Conservation (phyloP, 345 rosid species). For the Erysimum cheiranthoides region DNA sequence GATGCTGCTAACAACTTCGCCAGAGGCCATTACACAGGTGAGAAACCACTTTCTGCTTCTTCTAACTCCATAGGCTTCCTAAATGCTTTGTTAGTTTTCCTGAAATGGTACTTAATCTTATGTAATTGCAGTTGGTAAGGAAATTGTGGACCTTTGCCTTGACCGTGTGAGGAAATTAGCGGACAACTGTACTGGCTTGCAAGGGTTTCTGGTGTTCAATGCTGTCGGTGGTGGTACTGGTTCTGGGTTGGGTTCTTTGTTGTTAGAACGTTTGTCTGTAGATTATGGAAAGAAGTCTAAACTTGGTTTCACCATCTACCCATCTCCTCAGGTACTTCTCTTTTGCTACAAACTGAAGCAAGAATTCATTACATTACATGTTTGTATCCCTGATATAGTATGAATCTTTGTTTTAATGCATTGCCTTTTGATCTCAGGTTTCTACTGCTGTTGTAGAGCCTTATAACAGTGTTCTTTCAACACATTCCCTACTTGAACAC, state of each 20-base stretch:
- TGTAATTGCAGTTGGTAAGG: constrained; percentile 61
- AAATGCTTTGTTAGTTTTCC: background rate
- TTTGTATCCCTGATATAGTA: too few species aligned
- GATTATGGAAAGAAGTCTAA: constrained; percentile 70
- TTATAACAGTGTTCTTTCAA: constrained; percentile 71
- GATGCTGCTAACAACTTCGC: constrained; percentile 79
- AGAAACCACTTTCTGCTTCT: background rate
- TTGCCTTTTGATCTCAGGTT: constrained; percentile 42
- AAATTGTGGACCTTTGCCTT: constrained; percentile 68
- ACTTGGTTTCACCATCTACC: constrained; percentile 68
- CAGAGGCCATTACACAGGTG: constrained; percentile 73
- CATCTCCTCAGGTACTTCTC: constrained; percentile 64
- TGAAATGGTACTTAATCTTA: background rate
- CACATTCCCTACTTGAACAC: constrained; percentile 73
- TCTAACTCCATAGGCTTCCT: background rate
- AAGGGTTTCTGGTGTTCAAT: constrained; percentile 68
- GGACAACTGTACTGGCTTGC: constrained; percentile 68
- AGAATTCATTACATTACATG: background rate
- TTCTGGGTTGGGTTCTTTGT: constrained; percentile 64
- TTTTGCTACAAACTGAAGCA: background rate
- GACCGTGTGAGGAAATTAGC: constrained; percentile 68
- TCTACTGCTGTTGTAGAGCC: constrained; percentile 74
- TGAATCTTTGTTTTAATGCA: background rate
- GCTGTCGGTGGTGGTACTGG: constrained; percentile 79
- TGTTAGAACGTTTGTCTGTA: constrained; percentile 64